Base-by-base conservation (phyloP, 192 early-diverging fungal genomes). In the Backusella luteola region DNA sequence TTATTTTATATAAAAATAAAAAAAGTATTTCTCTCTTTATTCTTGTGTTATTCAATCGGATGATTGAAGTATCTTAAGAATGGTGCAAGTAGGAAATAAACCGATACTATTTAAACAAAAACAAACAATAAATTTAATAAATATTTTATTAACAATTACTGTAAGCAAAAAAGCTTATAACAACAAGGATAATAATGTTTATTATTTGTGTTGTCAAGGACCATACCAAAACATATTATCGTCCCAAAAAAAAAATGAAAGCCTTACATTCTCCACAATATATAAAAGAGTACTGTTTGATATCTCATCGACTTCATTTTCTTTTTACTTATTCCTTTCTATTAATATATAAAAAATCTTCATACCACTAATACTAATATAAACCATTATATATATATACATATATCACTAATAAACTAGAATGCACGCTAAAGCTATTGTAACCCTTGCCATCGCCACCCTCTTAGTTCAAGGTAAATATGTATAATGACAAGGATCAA, bases 161-260 rank as follows among this genome's bases (percentile, higher is more conserved):
- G 73, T 53, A n/a, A 63, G 29, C 21, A 34, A 66, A 32, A 66
- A 36, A 63, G 73, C 52, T 23, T 23, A 38, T 38, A 36, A 59
- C 23, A 59, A 66, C 2, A 39, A 59, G 42, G 34, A 38, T 34
- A 36, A 74, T 26, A 38, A 49, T 63, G 21, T 59, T 49, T 66
- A 21, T 59, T 34, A 63, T 39, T 66, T 52, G 56, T 74, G 63
- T 21, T n/a, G 53, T 26, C 21, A 63, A 52, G 19, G 26, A 68
- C 17, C 67, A 68, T 68, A 68, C 67, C 67, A 38, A 67, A 68
- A 34, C 34, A 36, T 68, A 68, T 36, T 36, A 68, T 34, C 67
- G 35, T 68, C 19, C 67, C 67, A 29, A 69, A 69, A 36, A 36
- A 36, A 14, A 67, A 67, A 36, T 8, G 21, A 56, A 56, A 8